Conservation (phyloP, 2,329 filamentous ascomycete genomes). For the Dactylellina cionopaga region DNA sequence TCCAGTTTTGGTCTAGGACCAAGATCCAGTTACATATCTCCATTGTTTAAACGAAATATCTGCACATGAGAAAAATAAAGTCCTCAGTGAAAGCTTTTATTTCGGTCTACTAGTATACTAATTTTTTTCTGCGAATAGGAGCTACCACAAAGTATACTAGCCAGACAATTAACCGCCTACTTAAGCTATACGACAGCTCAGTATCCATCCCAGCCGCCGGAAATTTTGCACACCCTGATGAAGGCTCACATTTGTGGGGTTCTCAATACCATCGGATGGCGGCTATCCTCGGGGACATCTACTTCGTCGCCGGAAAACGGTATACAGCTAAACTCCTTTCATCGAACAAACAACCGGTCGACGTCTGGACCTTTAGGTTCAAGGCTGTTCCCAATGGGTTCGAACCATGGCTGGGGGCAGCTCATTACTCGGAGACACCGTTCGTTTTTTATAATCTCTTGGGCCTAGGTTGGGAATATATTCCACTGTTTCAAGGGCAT, state of each 20-base stretch:
- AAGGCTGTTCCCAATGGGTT: constrained; percentile 67
- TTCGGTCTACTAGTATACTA: too few relatives aligned
- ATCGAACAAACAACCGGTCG: constrained; percentile 59
- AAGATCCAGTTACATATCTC: neutral
- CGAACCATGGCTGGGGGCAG: constrained; percentile 62
- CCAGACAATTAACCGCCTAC: neutral
- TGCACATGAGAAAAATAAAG: too few relatives aligned
- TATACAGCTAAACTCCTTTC: constrained; percentile 67
- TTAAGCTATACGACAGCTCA: neutral
- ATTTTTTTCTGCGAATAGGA: neutral
- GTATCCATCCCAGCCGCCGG: constrained; percentile 10
- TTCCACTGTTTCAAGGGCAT: too few relatives aligned
- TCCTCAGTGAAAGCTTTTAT: too few relatives aligned
- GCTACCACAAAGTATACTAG: neutral
- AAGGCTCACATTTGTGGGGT: constrained; percentile 58
- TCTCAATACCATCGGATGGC: constrained; percentile 67
- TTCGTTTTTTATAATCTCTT: constrained; percentile 58
- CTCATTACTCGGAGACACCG: constrained; percentile 65
- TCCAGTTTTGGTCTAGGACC: too few relatives aligned
- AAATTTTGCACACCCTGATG: neutral
- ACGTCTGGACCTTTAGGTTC: constrained; percentile 72
- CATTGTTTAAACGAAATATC: too few relatives aligned
- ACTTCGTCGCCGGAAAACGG: constrained; percentile 68
- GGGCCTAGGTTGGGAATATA: neutral
- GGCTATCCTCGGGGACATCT: constrained; percentile 67